Evolutionary conservation across 306 rosid genomes (phyloP).

Genomic region (Gillenia trifoliata): DNA sequence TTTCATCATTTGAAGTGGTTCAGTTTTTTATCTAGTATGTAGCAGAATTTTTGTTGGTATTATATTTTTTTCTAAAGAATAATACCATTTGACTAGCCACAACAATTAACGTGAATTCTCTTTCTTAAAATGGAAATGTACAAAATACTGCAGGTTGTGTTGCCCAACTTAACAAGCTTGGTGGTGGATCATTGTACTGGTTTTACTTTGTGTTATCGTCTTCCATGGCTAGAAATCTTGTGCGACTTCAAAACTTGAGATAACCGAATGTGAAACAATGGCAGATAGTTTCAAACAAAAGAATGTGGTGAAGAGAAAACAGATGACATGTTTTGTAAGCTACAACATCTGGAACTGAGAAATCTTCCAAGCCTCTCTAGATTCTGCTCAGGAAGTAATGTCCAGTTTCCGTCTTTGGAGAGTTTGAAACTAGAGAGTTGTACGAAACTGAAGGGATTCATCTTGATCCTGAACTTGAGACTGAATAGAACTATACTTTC

Average conservation of each 20-base stretch:
- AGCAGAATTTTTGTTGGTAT: too few relatives aligned
- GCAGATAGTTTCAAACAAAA: not conserved
- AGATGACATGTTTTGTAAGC: not conserved
- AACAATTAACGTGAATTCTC: too few relatives aligned
- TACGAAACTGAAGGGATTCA: not conserved
- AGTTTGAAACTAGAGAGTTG: accelerated
- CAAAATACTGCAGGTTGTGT: not conserved
- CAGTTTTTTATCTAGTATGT: too few relatives aligned
- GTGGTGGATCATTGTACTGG: not conserved
- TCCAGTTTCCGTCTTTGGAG: not conserved
- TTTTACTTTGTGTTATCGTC: conserved; percentile 9
- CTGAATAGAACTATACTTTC: not conserved
- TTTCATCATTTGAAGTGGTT: too few relatives aligned
- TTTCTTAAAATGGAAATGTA: too few relatives aligned
- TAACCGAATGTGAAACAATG: conserved; percentile 28
- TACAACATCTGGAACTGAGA: not conserved
- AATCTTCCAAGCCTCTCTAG: not conserved
- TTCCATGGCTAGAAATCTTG: conserved; percentile 19
- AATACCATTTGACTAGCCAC: too few relatives aligned
- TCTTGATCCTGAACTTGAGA: not conserved
- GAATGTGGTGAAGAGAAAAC: not conserved
- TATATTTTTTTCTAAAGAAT: too few relatives aligned
- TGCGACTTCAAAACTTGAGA: conserved; percentile 27
- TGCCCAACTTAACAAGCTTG: conserved; percentile 26
- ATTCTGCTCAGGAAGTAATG: not conserved